Conservation (phyloP, 345 rosid genomes). For the Eucalyptus sp. region DNA sequence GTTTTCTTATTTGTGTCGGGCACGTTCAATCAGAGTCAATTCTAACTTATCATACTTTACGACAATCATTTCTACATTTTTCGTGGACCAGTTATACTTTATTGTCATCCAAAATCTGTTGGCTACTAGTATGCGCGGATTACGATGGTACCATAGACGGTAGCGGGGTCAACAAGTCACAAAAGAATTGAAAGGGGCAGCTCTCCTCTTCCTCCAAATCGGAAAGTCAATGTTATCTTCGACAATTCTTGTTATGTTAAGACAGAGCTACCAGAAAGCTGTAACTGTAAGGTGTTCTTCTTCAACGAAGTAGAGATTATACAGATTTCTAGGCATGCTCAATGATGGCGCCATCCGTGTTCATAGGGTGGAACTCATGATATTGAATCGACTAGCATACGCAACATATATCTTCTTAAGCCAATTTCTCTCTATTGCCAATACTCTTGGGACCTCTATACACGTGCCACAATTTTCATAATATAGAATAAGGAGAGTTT, state of each 20-base stretch:
- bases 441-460: not conserved
- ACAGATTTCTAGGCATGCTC: not conserved
- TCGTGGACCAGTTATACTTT: not conserved
- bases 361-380: not conserved
- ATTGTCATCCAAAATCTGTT: not conserved
- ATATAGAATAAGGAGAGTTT: not conserved
- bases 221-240: not conserved
- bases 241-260: not conserved
- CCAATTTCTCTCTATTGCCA: not conserved
- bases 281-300: not conserved
- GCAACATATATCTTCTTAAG: not conserved
- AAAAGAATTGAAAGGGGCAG: not conserved
- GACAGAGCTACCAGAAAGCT: not conserved
- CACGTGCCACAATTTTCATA: not conserved
- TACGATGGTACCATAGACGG: not conserved
- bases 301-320: not conserved
- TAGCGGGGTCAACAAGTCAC: not conserved
- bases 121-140: not conserved
- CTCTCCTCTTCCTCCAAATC: not conserved
- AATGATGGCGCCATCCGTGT: not conserved
- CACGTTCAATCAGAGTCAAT: not conserved
- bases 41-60: rapidly evolving
- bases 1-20: not conserved
- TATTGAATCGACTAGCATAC: not conserved
- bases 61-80: not conserved